Evolutionary conservation across 2,329 filamentous ascomycete genomes (phyloP).

Genomic region (Diplodia corticola): DNA sequence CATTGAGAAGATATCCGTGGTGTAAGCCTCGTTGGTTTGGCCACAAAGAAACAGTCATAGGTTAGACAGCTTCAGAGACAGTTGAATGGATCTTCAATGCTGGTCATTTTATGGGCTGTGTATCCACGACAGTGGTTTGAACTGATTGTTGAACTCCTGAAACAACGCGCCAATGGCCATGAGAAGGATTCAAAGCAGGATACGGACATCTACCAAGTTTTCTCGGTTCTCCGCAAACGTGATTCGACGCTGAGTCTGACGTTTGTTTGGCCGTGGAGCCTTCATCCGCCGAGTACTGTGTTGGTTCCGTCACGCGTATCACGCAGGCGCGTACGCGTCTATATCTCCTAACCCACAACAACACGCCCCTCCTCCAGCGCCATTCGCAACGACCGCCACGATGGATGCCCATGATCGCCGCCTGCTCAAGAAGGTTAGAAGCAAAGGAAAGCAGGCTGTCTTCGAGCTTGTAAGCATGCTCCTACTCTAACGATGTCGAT

Average conservation of each 20-base stretch:
- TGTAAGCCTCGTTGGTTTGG: too few relatives aligned
- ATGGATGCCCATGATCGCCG: background rate
- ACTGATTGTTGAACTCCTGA: too few relatives aligned
- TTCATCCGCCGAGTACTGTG: background rate
- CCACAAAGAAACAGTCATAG: too few relatives aligned
- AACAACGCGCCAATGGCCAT: too few relatives aligned
- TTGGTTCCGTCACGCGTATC: background rate
- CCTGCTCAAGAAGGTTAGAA: background rate
- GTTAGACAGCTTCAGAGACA: too few relatives aligned
- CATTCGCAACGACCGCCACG: background rate
- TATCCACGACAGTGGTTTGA: too few relatives aligned
- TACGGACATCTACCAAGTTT: too few relatives aligned
- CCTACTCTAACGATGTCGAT: background rate
- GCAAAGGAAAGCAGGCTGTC: background rate
- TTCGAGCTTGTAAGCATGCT: background rate
- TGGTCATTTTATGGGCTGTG: too few relatives aligned
- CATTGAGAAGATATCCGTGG: too few relatives aligned
- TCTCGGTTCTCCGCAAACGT: too few relatives aligned
- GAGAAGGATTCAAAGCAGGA: too few relatives aligned
- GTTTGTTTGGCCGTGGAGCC: background rate
- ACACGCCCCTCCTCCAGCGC: background rate
- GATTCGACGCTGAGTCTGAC: background rate
- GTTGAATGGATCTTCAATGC: too few relatives aligned
- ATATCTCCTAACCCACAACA: background rate
- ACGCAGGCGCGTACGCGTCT: background rate